Evolutionary conservation across 148 eudicot species (phyloP), one percentile per base, ranked within the genome.

Genomic region (Vaccinium corymbosum): DNA sequence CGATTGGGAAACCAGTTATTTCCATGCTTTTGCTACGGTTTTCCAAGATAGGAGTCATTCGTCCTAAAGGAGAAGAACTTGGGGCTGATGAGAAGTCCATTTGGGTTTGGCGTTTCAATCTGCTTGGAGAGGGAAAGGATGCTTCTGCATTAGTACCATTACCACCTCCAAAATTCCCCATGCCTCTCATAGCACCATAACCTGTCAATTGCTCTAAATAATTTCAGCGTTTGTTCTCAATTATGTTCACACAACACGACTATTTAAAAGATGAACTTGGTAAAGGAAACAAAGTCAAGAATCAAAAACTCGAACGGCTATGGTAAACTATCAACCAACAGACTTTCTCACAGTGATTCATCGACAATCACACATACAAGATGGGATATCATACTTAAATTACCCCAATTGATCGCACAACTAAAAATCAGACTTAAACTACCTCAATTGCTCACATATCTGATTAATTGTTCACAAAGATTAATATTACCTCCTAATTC

Each of bases 121-220:
- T 88, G 87, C 84, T 89, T 71, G 89, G 76, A 51, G 90, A 82
- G 55, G 89, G 57, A 84, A 87, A 56, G 20, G 83, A 73, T 14
- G 80, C 81, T 85, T 82, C 88, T 82, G 85, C 85, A 86, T 83
- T 86, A 78, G 86, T 17, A 77, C 72, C 62, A 35, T 73, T 86
- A 74, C 89, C 86, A 50, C 84, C 87, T 83, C 89, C 91, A 73
- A 88, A 90, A 74, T 80, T 86, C 27, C 87, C 89, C 87, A 86
- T 80, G 85, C 90, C 87, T 85, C 90, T 89, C 82, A 89, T 73
- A 75, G 87, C 85, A 83, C 90, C 90, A 86, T 82, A 92, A 77
- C 89, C 98, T 89, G 90, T 83, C 78, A 87, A 84, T 84, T 80
- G n/a, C 53, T 52, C 53, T 52, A 77, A 87, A 76, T 86, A 57